phyloP scores from a whole-genome alignment of 2,329 filamentous ascomycete species.

The Tympanopsis confertula region DNA sequence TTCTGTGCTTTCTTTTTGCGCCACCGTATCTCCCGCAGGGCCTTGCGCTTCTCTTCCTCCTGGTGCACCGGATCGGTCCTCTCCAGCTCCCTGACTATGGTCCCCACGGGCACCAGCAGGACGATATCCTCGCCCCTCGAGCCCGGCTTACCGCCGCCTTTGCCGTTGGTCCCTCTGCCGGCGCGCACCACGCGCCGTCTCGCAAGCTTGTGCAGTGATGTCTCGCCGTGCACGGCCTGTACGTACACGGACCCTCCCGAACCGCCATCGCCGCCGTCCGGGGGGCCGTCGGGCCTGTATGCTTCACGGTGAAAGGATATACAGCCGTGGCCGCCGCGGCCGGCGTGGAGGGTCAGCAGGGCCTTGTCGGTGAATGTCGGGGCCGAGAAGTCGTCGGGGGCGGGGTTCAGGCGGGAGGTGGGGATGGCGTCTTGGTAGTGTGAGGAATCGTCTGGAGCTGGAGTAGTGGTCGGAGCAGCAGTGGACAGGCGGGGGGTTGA shows the following conservation, averaged over 20 bases:
- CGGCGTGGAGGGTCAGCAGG: constrained; percentile 64
- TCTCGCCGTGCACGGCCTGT: constrained; percentile 82
- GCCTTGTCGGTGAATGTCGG: constrained; percentile 83
- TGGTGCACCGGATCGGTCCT: constrained; percentile 67
- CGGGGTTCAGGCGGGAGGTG: constrained; percentile 59
- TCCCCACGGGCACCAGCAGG: constrained; percentile 84
- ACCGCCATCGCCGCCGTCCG: constrained; percentile 91
- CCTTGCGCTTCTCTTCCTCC: constrained; percentile 33
- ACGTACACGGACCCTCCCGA: constrained; percentile 88
- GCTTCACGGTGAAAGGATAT: constrained; percentile 90
- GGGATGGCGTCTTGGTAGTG: constrained; percentile 4
- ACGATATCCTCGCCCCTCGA: constrained; percentile 76
- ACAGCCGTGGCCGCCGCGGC: constrained; percentile 78
- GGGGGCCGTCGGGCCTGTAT: constrained; percentile 75
- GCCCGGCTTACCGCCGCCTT: constrained; percentile 63
- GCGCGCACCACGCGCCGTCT: constrained; percentile 65
- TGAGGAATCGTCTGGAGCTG: background rate
- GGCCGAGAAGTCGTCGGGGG: constrained; percentile 71
- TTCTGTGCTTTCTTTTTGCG: constrained; percentile 20
- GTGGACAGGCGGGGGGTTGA: constrained; percentile 8
- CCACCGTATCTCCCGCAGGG: constrained; percentile 22
- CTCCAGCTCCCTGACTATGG: constrained; percentile 72
- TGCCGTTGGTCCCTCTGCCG: constrained; percentile 64
- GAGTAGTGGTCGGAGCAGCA: background rate
- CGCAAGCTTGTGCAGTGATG: constrained; percentile 82